Conservation (phyloP, 306 rosid species). For the Argentina anserina region DNA sequence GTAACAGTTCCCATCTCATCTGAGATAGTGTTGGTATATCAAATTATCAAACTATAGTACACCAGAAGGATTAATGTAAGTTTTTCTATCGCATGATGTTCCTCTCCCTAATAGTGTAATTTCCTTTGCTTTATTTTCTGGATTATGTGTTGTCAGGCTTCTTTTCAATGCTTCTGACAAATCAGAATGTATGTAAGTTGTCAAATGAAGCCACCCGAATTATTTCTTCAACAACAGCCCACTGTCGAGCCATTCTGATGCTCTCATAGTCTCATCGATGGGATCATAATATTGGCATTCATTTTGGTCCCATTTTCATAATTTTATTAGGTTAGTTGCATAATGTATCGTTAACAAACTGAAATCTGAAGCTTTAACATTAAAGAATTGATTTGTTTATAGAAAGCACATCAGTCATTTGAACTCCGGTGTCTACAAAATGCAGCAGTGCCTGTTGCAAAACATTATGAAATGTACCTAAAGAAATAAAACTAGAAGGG, state of each 20-base stretch:
- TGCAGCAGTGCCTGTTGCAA: conserved; percentile 17
- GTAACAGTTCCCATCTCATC: background rate
- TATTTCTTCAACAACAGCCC: background rate
- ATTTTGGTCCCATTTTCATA: background rate
- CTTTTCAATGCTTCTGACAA: background rate
- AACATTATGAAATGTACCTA: background rate
- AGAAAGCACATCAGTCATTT: background rate
- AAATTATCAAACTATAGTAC: background rate
- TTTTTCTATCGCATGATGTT: background rate
- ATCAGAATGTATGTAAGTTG: background rate
- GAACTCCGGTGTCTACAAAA: conserved; percentile 32
- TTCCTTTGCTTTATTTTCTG: background rate
- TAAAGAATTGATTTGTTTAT: background rate
- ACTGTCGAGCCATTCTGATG: background rate
- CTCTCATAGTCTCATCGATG: background rate
- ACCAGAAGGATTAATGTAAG: background rate
- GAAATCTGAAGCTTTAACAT: background rate
- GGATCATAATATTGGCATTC: background rate
- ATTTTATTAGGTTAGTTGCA: background rate
- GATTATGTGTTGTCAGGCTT: background rate
- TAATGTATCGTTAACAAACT: background rate
- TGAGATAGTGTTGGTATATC: background rate
- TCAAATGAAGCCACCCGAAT: background rate
- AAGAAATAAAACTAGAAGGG: background rate
- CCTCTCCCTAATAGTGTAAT: too few species aligned